These are phyloP conservation scores for Lachnellula cervina DNA, from an alignment of 2,329 filamentous ascomycete species.

Conservation along the genomic window DNA sequence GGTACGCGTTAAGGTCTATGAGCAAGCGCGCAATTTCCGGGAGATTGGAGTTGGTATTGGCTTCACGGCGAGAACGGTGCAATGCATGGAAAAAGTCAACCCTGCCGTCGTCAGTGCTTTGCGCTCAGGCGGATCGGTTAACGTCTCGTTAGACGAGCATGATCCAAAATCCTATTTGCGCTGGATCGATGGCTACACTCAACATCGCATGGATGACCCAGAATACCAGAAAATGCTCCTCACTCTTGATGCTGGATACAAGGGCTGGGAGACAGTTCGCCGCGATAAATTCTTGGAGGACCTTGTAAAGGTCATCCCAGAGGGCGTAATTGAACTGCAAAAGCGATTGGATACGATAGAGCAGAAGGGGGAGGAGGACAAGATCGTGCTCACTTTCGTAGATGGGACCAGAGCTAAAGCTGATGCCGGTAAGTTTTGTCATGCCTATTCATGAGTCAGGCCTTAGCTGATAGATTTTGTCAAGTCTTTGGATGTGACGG, in stretches of 20 bases:
- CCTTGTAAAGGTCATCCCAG: slow-evolving; percentile 34
- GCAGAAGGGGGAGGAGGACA: slow-evolving; percentile 17
- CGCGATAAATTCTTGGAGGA: slow-evolving; percentile 36
- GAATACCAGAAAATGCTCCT: slow-evolving; percentile 14
- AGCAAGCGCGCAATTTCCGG: slow-evolving; percentile 47
- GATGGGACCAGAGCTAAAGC: slow-evolving; percentile 40
- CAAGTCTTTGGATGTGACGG: slow-evolving; percentile 57
- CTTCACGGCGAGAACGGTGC: slow-evolving; percentile 49
- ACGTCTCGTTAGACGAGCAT: slow-evolving; percentile 23
- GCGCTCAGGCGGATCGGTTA: slow-evolving; percentile 24
- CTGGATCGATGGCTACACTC: slow-evolving; percentile 8
- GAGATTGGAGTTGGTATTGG: slow-evolving; percentile 55
- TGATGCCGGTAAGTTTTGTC: slow-evolving; percentile 34
- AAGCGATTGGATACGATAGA: slow-evolving; percentile 28
- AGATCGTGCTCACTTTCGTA: slow-evolving; percentile 33
- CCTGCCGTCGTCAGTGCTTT: slow-evolving; percentile 40
- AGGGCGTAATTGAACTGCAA: slow-evolving; percentile 22
- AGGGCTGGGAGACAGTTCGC: slow-evolving; percentile 2
- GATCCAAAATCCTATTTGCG: slow-evolving; percentile 2
- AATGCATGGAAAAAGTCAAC: slow-evolving; percentile 49
- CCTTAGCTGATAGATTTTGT: neutral
- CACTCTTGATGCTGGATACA: neutral
- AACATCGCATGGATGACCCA: neutral
- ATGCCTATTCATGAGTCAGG: neutral
- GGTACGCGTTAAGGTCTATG: slow-evolving; percentile 45